Conservation (phyloP, 768 basidiomycete genomes). For the Tephrocybe rancida region DNA sequence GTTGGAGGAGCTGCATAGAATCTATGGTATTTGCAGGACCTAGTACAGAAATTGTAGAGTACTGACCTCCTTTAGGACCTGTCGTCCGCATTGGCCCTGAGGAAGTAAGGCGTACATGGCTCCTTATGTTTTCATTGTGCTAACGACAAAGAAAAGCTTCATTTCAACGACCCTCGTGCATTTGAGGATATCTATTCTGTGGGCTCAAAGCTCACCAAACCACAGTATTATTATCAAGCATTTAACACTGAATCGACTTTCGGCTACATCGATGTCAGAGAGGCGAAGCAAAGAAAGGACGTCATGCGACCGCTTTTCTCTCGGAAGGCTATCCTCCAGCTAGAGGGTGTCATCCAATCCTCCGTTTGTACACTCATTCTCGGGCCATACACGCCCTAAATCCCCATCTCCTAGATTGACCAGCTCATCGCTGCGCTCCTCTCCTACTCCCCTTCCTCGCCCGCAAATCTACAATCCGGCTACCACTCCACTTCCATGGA, state of each 20-base stretch:
- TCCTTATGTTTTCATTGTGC: not conserved
- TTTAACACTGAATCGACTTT: conserved; percentile 9
- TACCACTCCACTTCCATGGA: conserved; percentile 22
- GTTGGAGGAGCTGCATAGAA: conserved; percentile 6
- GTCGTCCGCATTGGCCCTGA: not conserved
- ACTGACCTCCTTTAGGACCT: not conserved
- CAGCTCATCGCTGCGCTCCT: conserved; percentile 1
- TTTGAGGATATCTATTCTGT: conserved; percentile 4
- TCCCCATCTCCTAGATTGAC: too few relatives aligned
- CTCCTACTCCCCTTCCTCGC: not conserved
- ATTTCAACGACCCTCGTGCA: conserved; percentile 4
- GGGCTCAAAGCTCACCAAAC: conserved; percentile 5
- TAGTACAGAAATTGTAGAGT: too few relatives aligned
- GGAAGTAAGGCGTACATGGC: not conserved
- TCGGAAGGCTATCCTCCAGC: conserved; percentile 3
- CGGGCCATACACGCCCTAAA: not conserved
- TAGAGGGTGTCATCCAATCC: conserved; percentile 10
- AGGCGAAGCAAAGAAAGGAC: conserved; percentile 9
- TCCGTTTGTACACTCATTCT: not conserved
- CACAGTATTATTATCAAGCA: not conserved
- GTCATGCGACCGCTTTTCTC: conserved; percentile 12
- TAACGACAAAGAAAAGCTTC: not conserved
- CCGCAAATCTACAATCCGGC: conserved; percentile 21
- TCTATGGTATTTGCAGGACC: conserved; percentile 3
- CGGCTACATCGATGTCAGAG: conserved; percentile 1